Percentiles rank a stretch among this genome's conserved stretches.
Evolutionary conservation across 306 rosid genomes (phyloP).

Genomic region (Vachellia pachyceras): DNA sequence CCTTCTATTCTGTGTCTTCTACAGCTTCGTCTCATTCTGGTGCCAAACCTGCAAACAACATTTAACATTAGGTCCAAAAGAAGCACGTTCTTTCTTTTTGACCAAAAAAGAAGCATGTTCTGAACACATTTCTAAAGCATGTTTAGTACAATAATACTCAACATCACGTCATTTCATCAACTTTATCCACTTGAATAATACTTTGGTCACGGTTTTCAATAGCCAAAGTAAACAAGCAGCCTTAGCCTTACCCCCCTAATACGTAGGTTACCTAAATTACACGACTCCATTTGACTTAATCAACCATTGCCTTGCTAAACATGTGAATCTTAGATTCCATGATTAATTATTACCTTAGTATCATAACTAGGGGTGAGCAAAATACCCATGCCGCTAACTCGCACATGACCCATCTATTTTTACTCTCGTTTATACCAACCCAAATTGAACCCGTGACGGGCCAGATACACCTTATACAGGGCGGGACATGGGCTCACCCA

Average conservation of each 20-base stretch:
- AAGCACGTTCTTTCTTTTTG: too few relatives aligned
- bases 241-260: neutral
- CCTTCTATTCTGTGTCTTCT: neutral
- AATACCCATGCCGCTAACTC: too few relatives aligned
- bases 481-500: too few relatives aligned
- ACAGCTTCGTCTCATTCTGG: neutral
- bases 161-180: neutral
- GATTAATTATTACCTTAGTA: too few relatives aligned
- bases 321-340: neutral
- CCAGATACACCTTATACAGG: too few relatives aligned
- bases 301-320: neutral
- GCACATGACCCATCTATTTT: too few relatives aligned
- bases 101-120: too few relatives aligned
- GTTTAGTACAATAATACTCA: neutral
- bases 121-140: neutral
- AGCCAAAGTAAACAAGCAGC: neutral
- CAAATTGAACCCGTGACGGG: too few relatives aligned
- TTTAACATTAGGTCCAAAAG: neutral
- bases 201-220: neutral
- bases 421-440: too few relatives aligned
- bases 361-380: too few relatives aligned
- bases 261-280: neutral
- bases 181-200: too few relatives aligned
- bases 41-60: neutral
- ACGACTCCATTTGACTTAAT: neutral